These are phyloP conservation scores for Ophiocordyceps sinensis DNA, from an alignment of 2,329 filamentous ascomycete genomes.

Conservation along the genomic window DNA sequence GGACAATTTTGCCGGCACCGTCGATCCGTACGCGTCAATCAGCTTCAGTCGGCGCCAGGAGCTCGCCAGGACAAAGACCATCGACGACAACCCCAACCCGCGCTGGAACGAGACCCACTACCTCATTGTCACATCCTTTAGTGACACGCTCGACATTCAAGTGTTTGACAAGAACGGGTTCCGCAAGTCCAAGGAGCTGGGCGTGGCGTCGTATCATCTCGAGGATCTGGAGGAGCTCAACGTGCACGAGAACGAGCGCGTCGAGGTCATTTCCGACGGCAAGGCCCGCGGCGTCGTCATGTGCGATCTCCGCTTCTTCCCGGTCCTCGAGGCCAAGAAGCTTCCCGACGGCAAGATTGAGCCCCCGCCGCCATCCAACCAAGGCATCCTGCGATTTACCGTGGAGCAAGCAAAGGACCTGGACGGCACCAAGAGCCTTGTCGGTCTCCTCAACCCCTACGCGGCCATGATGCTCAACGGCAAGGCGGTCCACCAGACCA, in stretches of 20 bases:
- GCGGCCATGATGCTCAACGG: slow-evolving; percentile 79
- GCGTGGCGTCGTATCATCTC: slow-evolving; percentile 69
- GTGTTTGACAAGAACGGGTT: slow-evolving; percentile 91
- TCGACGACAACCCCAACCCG: slow-evolving; percentile 73
- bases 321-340: slow-evolving; percentile 61
- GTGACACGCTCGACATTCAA: slow-evolving; percentile 72
- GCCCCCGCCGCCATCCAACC: slow-evolving; percentile 77
- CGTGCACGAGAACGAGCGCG: slow-evolving; percentile 68
- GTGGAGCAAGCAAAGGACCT: slow-evolving; percentile 95
- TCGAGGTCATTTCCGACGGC: slow-evolving; percentile 75
- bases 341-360: slow-evolving; percentile 63
- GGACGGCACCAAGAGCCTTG: slow-evolving; percentile 79
- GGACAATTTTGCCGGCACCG: slow-evolving; percentile 82
- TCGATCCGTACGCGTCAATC: slow-evolving; percentile 78
- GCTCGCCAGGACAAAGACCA: slow-evolving; percentile 76
- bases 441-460: slow-evolving; percentile 85
- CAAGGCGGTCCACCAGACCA: slow-evolving; percentile 77
- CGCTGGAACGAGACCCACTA: slow-evolving; percentile 96
- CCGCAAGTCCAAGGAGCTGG: slow-evolving; percentile 92
- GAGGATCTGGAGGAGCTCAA: slow-evolving; percentile 66
- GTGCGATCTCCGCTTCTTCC: slow-evolving; percentile 87
- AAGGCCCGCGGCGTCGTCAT: slow-evolving; percentile 68
- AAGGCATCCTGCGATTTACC: slow-evolving; percentile 85
- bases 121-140: slow-evolving; percentile 82
- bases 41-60: slow-evolving; percentile 72